Conservation (phyloP, 768 basidiomycete genomes). For the Leucosporidium creatinivorum region DNA sequence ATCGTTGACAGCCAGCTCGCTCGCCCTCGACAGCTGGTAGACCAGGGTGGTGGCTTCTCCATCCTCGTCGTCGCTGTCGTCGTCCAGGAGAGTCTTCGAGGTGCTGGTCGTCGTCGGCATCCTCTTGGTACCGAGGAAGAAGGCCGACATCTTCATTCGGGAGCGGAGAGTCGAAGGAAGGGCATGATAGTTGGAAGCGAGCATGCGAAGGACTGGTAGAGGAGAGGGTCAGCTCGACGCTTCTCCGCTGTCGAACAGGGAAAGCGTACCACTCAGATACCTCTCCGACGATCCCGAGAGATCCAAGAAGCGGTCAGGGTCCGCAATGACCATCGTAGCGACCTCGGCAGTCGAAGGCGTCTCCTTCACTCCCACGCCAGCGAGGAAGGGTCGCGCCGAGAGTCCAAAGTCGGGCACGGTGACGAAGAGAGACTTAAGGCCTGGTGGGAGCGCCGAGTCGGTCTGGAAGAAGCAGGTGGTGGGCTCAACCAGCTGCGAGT, state of each 20-base stretch:
- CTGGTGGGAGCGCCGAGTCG: constrained; percentile 18
- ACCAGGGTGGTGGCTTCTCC: constrained; percentile 18
- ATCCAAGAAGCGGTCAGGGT: constrained; percentile 59
- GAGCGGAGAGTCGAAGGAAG: constrained; percentile 46
- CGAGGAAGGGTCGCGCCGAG: constrained; percentile 72
- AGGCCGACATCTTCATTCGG: constrained; percentile 62
- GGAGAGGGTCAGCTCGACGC: background rate
- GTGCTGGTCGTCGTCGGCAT: constrained; percentile 42
- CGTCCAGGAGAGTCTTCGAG: constrained; percentile 45
- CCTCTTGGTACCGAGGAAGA: constrained; percentile 68
- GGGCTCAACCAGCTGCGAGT: constrained; percentile 56
- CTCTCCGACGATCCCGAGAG: constrained; percentile 54
- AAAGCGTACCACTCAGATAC: constrained; percentile 20
- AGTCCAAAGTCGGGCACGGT: constrained; percentile 60
- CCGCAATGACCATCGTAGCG: constrained; percentile 57
- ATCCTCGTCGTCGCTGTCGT: constrained; percentile 61
- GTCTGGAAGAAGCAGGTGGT: constrained; percentile 63
- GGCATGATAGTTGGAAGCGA: constrained; percentile 61
- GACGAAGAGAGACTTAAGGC: constrained; percentile 15
- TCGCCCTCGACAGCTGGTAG: constrained; percentile 27
- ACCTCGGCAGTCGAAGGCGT: constrained; percentile 60
- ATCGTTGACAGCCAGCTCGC: constrained; percentile 61
- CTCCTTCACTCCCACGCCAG: constrained; percentile 74
- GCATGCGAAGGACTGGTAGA: constrained; percentile 62
- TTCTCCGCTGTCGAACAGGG: too few species aligned